Percentiles rank a stretch among this genome's conserved stretches.
Evolutionary conservation across 768 basidiomycete species (phyloP).

Genomic region (Pleurotus sapidus): DNA sequence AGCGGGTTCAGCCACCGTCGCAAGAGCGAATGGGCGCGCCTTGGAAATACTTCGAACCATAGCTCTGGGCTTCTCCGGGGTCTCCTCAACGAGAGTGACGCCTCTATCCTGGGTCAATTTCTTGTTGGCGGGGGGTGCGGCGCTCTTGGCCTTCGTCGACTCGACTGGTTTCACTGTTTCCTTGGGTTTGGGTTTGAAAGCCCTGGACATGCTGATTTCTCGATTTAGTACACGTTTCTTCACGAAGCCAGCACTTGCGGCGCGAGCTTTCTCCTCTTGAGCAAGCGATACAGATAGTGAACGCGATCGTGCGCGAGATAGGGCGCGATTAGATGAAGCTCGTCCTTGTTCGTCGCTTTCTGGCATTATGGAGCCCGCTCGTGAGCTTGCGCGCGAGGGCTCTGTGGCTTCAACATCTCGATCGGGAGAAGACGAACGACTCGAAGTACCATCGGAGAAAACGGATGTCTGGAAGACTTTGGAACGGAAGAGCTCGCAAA

Average conservation of each 20-base stretch:
- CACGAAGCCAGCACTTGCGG: constrained; percentile 26
- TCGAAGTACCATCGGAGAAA: constrained; percentile 42
- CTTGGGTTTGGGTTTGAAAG: constrained; percentile 47
- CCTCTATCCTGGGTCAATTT: constrained; percentile 23
- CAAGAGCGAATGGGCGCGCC: constrained; percentile 11
- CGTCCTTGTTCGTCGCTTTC: not conserved
- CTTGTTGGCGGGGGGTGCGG: not conserved
- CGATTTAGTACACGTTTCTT: constrained; percentile 60
- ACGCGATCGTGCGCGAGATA: constrained; percentile 46
- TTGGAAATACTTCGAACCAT: constrained; percentile 18
- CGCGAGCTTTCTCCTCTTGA: constrained; percentile 48
- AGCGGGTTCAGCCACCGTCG: constrained; percentile 5
- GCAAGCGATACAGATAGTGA: constrained; percentile 71
- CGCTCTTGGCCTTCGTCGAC: not conserved
- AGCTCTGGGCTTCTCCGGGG: constrained; percentile 39
- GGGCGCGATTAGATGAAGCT: constrained; percentile 11
- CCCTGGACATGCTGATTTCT: constrained; percentile 77
- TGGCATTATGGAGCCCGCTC: constrained; percentile 20
- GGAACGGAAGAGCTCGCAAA: constrained; percentile 54
- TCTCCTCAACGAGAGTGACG: constrained; percentile 51
- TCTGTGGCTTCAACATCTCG: not conserved
- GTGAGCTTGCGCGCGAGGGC: not conserved
- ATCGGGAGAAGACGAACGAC: constrained; percentile 30
- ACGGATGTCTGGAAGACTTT: constrained; percentile 69
- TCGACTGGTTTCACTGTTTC: constrained; percentile 10